Conservation (phyloP, 1,284 basidiomycete genomes). For the Leccinum insigne region DNA sequence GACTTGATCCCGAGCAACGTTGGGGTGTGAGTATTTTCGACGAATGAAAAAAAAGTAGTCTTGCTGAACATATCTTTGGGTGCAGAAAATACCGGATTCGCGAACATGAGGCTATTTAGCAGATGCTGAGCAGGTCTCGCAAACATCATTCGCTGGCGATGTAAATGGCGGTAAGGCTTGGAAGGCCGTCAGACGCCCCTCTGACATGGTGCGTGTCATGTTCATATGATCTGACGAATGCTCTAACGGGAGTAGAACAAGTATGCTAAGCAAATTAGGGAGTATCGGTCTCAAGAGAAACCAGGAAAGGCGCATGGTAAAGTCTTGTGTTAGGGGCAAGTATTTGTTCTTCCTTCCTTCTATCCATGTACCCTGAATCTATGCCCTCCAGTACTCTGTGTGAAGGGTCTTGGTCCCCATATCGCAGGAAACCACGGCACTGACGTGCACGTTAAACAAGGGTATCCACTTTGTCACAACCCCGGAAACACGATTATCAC, state of each 20-base stretch:
- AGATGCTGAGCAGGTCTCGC: slow-evolving; percentile 66
- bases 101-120: slow-evolving; percentile 77
- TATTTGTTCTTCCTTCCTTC: background rate
- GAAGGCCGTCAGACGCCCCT: slow-evolving; percentile 85
- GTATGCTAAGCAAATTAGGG: slow-evolving; percentile 86
- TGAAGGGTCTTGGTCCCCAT: slow-evolving; percentile 75
- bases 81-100: slow-evolving; percentile 61
- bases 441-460: slow-evolving; percentile 94
- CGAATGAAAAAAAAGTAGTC: background rate
- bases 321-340: slow-evolving; percentile 87
- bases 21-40: slow-evolving; percentile 46
- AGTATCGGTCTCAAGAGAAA: slow-evolving; percentile 75
- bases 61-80: slow-evolving; percentile 6
- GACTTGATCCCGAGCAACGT: slow-evolving; percentile 47
- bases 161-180: slow-evolving; percentile 84
- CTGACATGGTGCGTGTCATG: slow-evolving; percentile 79
- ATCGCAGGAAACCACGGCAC: slow-evolving; percentile 68
- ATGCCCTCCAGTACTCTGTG: slow-evolving; percentile 65
- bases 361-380: slow-evolving; percentile 1
- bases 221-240: background rate
- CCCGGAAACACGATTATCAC: slow-evolving; percentile 67
- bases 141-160: slow-evolving; percentile 73
- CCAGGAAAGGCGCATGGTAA: slow-evolving; percentile 84
- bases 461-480: slow-evolving; percentile 97
- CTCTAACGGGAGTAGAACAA: slow-evolving; percentile 65